phyloP scores from a whole-genome alignment of 2,329 filamentous ascomycete species.

The Xylariaceae sp. region DNA sequence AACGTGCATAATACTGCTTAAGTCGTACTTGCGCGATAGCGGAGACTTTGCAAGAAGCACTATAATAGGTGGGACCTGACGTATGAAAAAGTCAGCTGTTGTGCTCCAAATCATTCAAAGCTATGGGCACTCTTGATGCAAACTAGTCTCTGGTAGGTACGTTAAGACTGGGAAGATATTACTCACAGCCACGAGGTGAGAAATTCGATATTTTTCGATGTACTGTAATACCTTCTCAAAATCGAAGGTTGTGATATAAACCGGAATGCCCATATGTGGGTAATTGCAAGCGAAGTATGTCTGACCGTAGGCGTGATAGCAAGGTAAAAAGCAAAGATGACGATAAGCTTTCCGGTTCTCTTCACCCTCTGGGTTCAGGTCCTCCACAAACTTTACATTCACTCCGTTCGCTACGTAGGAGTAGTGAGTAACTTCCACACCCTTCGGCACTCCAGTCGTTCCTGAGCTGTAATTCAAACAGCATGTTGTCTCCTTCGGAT shows the following conservation, averaged over 20 bases:
- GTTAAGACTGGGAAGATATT: too few species aligned
- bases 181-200: conserved; percentile 54
- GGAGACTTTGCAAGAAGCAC: conserved; percentile 72
- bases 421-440: conserved; percentile 76
- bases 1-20: conserved; percentile 61
- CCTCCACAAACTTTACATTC: conserved; percentile 52
- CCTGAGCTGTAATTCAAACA: conserved; percentile 78
- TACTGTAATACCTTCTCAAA: conserved; percentile 68
- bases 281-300: conserved; percentile 64
- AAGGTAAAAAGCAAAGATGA: conserved; percentile 68
- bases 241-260: conserved; percentile 82
- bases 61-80: conserved; percentile 65
- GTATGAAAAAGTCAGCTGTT: too few species aligned
- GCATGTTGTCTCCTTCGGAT: conserved; percentile 53
- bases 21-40: conserved; percentile 61
- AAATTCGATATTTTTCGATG: conserved; percentile 67
- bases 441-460: conserved; percentile 80
- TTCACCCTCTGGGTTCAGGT: conserved; percentile 48
- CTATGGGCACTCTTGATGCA: too few species aligned
- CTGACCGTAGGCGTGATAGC: conserved; percentile 75
- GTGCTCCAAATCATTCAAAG: too few species aligned
- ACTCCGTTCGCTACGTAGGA: conserved; percentile 71
- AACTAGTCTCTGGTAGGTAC: too few species aligned
- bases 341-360: conserved; percentile 38
- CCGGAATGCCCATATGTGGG: conserved; percentile 55